Conservation (phyloP, 108 stramenopile species). For the Stephanodiscus minutulus region DNA sequence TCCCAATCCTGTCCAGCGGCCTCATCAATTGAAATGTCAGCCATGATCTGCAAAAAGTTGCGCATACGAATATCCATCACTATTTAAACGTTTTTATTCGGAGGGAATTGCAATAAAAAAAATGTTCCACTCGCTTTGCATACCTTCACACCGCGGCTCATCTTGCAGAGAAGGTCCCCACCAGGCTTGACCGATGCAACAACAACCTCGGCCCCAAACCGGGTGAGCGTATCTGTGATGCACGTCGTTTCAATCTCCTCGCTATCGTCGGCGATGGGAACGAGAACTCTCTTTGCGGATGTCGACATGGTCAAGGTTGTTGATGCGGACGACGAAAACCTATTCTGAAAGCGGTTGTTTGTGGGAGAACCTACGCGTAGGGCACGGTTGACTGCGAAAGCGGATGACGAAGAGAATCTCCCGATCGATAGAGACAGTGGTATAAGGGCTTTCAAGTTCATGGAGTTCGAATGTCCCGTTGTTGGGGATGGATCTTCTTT, state of each 20-base stretch:
- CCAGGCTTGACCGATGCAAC: conserved; percentile 88
- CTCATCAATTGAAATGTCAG: conserved; percentile 85
- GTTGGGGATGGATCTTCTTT: too few relatives aligned
- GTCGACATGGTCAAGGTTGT: conserved; percentile 38
- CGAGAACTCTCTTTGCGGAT: conserved; percentile 76
- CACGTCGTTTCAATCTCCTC: conserved; percentile 98
- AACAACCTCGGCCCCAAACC: conserved; percentile 91
- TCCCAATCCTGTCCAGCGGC: conserved; percentile 86
- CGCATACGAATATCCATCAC: neutral
- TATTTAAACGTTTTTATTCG: neutral
- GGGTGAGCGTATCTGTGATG: conserved; percentile 90
- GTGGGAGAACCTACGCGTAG: neutral
- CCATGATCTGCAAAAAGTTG: conserved; percentile 56
- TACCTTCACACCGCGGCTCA: conserved; percentile 85
- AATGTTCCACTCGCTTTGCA: neutral
- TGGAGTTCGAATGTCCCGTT: too few relatives aligned
- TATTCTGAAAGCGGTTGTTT: conserved; percentile 7
- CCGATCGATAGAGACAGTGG: conserved; percentile 3
- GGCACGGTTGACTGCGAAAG: conserved; percentile 2
- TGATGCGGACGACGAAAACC: conserved; percentile 8
- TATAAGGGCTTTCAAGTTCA: neutral
- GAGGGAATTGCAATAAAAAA: neutral
- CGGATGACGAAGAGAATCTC: conserved; percentile 19
- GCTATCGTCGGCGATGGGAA: conserved; percentile 94
- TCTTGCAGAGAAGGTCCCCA: conserved; percentile 78